These are phyloP conservation scores for Fusarium papillatum DNA, from an alignment of 2,329 filamentous ascomycete species.

Conservation along the genomic window DNA sequence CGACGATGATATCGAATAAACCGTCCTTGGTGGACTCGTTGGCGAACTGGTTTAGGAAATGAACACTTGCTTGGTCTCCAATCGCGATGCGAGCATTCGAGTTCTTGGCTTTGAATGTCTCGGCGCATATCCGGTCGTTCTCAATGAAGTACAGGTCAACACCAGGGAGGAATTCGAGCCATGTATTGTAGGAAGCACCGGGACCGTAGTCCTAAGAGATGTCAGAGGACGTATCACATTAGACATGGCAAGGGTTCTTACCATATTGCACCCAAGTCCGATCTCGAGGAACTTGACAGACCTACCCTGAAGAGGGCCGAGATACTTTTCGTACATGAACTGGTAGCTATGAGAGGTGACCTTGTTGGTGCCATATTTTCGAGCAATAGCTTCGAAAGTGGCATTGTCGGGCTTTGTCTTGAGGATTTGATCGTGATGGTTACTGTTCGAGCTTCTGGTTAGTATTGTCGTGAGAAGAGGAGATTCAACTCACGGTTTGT, in stretches of 20 bases:
- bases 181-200: constrained; percentile 55
- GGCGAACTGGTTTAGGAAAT: constrained; percentile 52
- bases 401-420: neutral
- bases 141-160: constrained; percentile 59
- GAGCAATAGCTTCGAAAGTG: constrained; percentile 44
- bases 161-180: constrained; percentile 54
- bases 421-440: neutral
- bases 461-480: neutral
- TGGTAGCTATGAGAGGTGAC: constrained; percentile 55
- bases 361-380: constrained; percentile 54
- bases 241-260: constrained; percentile 9
- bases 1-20: constrained; percentile 56
- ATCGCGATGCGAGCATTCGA: constrained; percentile 53
- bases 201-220: constrained; percentile 49
- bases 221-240: neutral
- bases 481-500: neutral
- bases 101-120: constrained; percentile 50
- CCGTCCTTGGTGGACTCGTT: constrained; percentile 44
- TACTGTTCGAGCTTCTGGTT: neutral
- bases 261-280: constrained; percentile 56
- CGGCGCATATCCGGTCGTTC: constrained; percentile 51
- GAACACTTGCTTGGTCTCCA: constrained; percentile 54
- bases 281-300: constrained; percentile 57
- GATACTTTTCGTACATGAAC: constrained; percentile 56
- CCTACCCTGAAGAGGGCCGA: constrained; percentile 47